Evolutionary conservation across 2,329 filamentous ascomycete species (phyloP), one percentile per base, ranked within the genome.

Genomic region (Aspergillus alliaceus): DNA sequence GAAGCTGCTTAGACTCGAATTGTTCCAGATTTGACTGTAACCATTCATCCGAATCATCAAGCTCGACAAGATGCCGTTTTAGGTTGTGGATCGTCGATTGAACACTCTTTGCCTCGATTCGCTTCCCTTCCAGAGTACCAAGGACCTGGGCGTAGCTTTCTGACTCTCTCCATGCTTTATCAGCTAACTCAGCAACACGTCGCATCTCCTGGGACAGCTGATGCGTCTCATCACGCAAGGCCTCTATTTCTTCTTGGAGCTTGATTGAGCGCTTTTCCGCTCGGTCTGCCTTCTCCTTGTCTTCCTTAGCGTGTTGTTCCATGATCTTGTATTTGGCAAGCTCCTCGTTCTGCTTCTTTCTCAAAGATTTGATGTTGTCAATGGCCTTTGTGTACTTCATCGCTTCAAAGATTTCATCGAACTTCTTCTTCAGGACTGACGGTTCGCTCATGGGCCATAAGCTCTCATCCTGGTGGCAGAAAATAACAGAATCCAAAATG

Each of bases 391-490:
- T 96, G 75, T 98, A 99, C 72, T 96, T 97, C 76, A 91, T 82
- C 1, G 95, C 95, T 75, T 98, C 95, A 65, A 99, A 99, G 11
- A 99, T 99, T 71, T 96, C 91, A 70, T 99, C 95, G 59, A 99
- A 99, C 52, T 88, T 89, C 74, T 96, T 96, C 76, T 99, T 99
- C 51, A 99, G 80, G 0, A 85, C 86, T 0, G 85, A 80, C 0
- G 95, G 91, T 68, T 96, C 91, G 70, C 91, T 96, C 82, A 99
- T 87, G 0, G 95, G 95, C 95, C 95, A 99, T 27, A 98, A 77
- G 25, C 93, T 97, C 65, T 99, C 95, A 72, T 99, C 95, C 71
- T 99, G 95, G 70, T 99, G 95, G 72, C 95, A 99, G 77, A 99
- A 99, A 65, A 99, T 97, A 72, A 99, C 95, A 57, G 89, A 90